A percentile compares a stretch with the other conserved stretches of the same genome.
Evolutionary conservation across 2,329 filamentous ascomycete genomes (phyloP).

Genomic region (Dichotomopilus funicola): DNA sequence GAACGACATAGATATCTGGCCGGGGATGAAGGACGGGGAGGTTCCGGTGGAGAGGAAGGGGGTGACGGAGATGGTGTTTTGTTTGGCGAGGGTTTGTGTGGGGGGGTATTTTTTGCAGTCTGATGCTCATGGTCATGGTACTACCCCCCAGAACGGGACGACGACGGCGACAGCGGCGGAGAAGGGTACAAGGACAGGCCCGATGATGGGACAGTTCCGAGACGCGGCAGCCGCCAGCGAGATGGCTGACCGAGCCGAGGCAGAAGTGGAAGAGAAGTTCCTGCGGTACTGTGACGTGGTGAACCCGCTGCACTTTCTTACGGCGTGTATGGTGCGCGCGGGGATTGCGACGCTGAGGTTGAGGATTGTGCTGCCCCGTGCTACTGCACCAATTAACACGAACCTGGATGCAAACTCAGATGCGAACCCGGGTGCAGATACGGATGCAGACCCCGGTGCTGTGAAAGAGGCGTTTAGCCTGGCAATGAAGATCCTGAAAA

Average conservation of each 20-base stretch:
- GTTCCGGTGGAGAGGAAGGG: neutral
- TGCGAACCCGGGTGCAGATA: too few relatives aligned
- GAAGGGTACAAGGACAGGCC: neutral
- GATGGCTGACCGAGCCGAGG: neutral
- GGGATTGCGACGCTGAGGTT: neutral
- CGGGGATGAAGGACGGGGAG: neutral
- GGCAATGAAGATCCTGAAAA: neutral
- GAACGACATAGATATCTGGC: neutral
- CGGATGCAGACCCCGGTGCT: neutral
- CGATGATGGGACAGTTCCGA: neutral
- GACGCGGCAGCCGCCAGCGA: neutral
- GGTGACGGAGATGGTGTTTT: slow-evolving; percentile 1
- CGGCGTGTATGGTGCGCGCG: neutral
- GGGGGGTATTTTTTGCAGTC: neutral
- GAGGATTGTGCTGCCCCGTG: neutral
- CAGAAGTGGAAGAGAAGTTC: neutral
- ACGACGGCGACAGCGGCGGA: too few relatives aligned
- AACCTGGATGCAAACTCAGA: too few relatives aligned
- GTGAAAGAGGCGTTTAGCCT: neutral
- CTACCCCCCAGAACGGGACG: neutral
- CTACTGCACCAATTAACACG: too few relatives aligned
- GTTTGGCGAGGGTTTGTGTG: neutral
- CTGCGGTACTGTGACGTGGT: slow-evolving; percentile 2
- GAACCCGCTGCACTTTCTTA: slow-evolving; percentile 1
- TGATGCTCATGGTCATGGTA: neutral